Evolutionary conservation across 2,329 filamentous ascomycete species (phyloP).

Genomic region (Albophoma yamanashiensis): DNA sequence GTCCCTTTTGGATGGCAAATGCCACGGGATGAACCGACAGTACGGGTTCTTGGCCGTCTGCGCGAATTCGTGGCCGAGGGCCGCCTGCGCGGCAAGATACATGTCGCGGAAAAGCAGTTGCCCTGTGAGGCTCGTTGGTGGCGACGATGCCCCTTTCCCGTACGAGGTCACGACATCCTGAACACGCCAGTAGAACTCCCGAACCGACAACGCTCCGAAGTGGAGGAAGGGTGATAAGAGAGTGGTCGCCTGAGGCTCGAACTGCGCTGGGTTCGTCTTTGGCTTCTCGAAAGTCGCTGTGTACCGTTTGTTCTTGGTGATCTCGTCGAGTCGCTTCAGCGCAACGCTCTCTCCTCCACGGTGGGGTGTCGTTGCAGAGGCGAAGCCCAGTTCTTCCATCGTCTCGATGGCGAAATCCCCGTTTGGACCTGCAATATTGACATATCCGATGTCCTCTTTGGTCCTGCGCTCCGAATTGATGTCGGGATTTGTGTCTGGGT

Average conservation of each 20-base stretch:
- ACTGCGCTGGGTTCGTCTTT: slow-evolving; percentile 62
- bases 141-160: slow-evolving; percentile 43
- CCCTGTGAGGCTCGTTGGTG: slow-evolving; percentile 60
- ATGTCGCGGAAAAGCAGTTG: slow-evolving; percentile 72
- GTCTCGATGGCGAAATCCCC: slow-evolving; percentile 62
- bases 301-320: slow-evolving; percentile 54
- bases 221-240: slow-evolving; percentile 64
- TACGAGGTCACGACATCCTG: slow-evolving; percentile 50
- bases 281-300: slow-evolving; percentile 68
- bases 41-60: slow-evolving; percentile 56
- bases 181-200: slow-evolving; percentile 64
- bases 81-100: slow-evolving; percentile 71
- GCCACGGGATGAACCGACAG: slow-evolving; percentile 71
- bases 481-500: slow-evolving; percentile 41
- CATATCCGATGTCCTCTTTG: slow-evolving; percentile 46
- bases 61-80: slow-evolving; percentile 50
- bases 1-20: slow-evolving; percentile 52
- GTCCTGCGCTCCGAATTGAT: slow-evolving; percentile 48
- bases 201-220: slow-evolving; percentile 60
- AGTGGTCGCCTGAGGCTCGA: slow-evolving; percentile 62
- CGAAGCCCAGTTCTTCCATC: slow-evolving; percentile 59
- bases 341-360: slow-evolving; percentile 61
- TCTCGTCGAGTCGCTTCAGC: slow-evolving; percentile 43
- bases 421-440: slow-evolving; percentile 52
- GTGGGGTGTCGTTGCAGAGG: slow-evolving; percentile 53